Percentiles rank a stretch among this genome's conserved stretches.
Evolutionary conservation across 192 early-diverging fungal species (phyloP).

Genomic region (Coemansia sp.): DNA sequence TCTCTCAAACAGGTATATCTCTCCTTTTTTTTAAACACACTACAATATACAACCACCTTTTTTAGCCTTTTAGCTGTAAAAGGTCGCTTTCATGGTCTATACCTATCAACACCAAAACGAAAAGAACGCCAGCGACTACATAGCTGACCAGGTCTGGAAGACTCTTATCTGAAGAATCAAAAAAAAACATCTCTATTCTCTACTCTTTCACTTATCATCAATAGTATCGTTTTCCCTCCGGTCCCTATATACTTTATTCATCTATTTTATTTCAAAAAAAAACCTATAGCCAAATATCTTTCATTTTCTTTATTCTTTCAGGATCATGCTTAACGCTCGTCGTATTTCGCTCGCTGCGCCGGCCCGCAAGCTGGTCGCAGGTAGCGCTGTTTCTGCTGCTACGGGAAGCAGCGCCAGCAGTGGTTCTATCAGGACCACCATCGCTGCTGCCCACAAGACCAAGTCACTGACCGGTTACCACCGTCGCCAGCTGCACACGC

Average conservation of each 20-base stretch:
- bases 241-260: too few relatives aligned
- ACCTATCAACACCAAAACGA: constrained; percentile 52
- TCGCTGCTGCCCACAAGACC: neutral
- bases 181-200: neutral
- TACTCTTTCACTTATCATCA: neutral
- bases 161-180: constrained; percentile 30
- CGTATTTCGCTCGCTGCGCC: constrained; percentile 4
- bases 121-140: constrained; percentile 53
- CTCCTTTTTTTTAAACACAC: neutral
- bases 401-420: too few relatives aligned
- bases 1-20: neutral
- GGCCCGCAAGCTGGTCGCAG: neutral
- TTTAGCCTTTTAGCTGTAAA: neutral
- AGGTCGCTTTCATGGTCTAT: constrained; percentile 11
- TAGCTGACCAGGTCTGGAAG: constrained; percentile 58
- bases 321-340: constrained; percentile 41
- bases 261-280: too few relatives aligned
- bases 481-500: neutral
- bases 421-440: neutral
- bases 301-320: too few relatives aligned
- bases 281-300: too few relatives aligned
- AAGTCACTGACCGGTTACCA: neutral
- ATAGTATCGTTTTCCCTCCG: too few relatives aligned
- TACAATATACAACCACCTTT: constrained; percentile 19
- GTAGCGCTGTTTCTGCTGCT: neutral